Conservation (phyloP, 345 rosid genomes). For the Rhizophora apiculata region DNA sequence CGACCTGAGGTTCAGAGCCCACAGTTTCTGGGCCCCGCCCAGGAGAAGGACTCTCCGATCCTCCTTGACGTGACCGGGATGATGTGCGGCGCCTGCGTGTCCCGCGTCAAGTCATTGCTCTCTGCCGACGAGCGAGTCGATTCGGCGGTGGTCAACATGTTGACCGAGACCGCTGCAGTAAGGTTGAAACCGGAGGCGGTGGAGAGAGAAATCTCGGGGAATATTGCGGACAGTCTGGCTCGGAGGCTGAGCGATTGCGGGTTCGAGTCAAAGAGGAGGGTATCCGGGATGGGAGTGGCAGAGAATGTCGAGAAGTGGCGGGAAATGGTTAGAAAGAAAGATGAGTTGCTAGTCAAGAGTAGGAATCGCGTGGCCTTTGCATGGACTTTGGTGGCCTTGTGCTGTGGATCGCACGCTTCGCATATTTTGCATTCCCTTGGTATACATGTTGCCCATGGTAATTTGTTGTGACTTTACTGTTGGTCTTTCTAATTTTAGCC, state of each 20-base stretch:
- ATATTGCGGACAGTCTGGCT: conserved; percentile 60
- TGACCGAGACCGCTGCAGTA: conserved; percentile 87
- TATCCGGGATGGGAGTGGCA: conserved; percentile 61
- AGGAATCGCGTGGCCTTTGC: conserved; percentile 86
- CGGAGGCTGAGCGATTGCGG: conserved; percentile 75
- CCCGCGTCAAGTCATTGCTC: conserved; percentile 72
- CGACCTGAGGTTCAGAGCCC: conserved; percentile 30
- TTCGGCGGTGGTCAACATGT: conserved; percentile 80
- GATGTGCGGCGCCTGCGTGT: conserved; percentile 95
- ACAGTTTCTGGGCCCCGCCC: conserved; percentile 1
- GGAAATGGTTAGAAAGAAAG: conserved; percentile 71
- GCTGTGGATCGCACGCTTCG: conserved; percentile 90
- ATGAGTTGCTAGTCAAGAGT: conserved; percentile 66
- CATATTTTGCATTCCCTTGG: conserved; percentile 86
- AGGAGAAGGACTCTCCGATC: conserved; percentile 36
- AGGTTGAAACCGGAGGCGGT: conserved; percentile 42
- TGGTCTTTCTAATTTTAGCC: not conserved
- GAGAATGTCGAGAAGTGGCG: conserved; percentile 83
- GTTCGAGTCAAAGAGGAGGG: conserved; percentile 75
- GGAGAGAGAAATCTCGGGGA: conserved; percentile 27
- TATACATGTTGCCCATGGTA: conserved; percentile 83
- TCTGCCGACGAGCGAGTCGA: conserved; percentile 75
- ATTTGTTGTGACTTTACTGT: not conserved
- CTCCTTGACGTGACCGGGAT: conserved; percentile 80
- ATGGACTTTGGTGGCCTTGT: conserved; percentile 91